phyloP scores from a whole-genome alignment of 2,329 filamentous ascomycete species.

The Geosmithia putterillii region DNA sequence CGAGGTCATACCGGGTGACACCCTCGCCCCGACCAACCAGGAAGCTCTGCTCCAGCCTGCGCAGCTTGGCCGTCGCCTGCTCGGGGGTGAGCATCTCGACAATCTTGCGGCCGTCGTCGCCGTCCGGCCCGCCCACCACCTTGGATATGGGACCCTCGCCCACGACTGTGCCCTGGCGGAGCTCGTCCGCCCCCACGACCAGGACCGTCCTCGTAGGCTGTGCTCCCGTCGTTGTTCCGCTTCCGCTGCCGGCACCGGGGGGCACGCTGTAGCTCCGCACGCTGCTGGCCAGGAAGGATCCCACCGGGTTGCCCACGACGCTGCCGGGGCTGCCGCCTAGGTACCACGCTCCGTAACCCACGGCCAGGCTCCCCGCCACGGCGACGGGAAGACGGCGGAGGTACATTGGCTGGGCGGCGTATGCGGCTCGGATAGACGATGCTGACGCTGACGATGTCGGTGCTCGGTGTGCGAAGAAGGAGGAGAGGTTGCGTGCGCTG shows the following conservation, averaged over 20 bases:
- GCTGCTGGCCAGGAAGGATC: conserved; percentile 42
- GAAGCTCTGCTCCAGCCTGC: conserved; percentile 85
- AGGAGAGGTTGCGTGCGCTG: conserved; percentile 14
- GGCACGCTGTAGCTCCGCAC: conserved; percentile 30
- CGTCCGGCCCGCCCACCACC: conserved; percentile 72
- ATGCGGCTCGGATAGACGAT: too few relatives aligned
- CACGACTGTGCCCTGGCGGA: conserved; percentile 78
- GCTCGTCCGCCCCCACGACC: conserved; percentile 78
- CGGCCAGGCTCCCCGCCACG: conserved; percentile 52
- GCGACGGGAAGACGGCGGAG: conserved; percentile 55
- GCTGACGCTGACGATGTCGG: conserved; percentile 17
- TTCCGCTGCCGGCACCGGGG: conserved; percentile 12
- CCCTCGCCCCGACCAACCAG: conserved; percentile 79
- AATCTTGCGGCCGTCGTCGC: conserved; percentile 64
- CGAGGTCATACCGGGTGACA: conserved; percentile 87
- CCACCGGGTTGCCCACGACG: background rate
- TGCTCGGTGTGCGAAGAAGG: conserved; percentile 13
- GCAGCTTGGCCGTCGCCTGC: conserved; percentile 80
- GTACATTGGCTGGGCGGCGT: too few relatives aligned
- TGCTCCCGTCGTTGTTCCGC: conserved; percentile 19
- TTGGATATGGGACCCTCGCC: conserved; percentile 83
- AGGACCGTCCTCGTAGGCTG: conserved; percentile 55
- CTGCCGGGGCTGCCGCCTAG: background rate
- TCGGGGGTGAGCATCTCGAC: conserved; percentile 95
- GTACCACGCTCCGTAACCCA: conserved; percentile 70